Evolutionary conservation across 2,329 filamentous ascomycete species (phyloP), one percentile per base, ranked within the genome.

Genomic region (Graphilbum sp.): DNA sequence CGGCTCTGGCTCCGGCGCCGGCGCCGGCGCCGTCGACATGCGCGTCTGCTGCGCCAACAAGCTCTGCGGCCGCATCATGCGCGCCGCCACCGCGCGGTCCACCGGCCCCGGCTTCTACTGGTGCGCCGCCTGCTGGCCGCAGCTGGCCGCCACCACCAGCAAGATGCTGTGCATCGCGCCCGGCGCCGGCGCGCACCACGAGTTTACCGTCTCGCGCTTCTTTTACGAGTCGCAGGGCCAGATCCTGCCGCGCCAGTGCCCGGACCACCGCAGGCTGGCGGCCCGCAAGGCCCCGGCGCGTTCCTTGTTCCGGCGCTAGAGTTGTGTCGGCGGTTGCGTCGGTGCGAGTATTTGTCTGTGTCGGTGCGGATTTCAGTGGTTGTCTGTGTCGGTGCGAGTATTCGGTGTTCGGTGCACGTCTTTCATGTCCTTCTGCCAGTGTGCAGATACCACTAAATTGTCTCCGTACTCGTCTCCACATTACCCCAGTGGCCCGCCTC

Each of bases 11-110:
- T 30, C 27, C 10, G 9, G 10, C 5, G 9, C 31, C 5, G 34
- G 19, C 17, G 29, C 3, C 20, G n/a, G 15, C 12, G 8, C 32
- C 8, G 20, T 34, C 20, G 19, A 29, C 7, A 8, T 17, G 18
- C 24, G 29, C 13, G 50, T 55, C 0, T 60, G 52, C 40, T 61
- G 58, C 36, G 54, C 57, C 7, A 61, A 60, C 46, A 60, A 59
- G 40, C 49, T 61, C 17, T 61, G 58, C 41, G 45, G 54, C 11
- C 47, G 45, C 35, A 59, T 59, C 29, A 36, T 60, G 4, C 45
- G 42, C 20, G 37, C 48, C 0, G 38, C 46, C 12, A 47, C 35
- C 9, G 48, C 48, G 51, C 44, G 2, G 41, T 45, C 1, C 42
- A 49, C 27, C 50, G 45, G 25, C 25, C 49, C 51, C 0, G 49